Evolutionary conservation across 371 early-diverging fungal species (phyloP), one percentile per base, ranked within the genome.

Genomic region (Mortierella sp.): DNA sequence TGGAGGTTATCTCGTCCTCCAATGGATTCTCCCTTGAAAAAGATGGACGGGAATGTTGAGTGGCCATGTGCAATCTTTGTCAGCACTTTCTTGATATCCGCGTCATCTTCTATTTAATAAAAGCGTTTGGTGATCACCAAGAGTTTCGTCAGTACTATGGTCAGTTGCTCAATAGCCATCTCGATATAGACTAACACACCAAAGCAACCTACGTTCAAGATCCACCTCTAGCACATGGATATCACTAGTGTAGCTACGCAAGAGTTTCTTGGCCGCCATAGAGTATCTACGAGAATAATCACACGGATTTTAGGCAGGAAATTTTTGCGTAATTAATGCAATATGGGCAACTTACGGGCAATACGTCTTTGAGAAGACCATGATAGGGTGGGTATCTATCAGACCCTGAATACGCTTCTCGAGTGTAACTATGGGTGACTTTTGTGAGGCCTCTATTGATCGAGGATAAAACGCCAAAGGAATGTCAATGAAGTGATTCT

Each of bases 341-440:
- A 20, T 51, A 12, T 20, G 11, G 20, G 16, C 4, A 3, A 51
- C 76, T 39, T 68, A 79, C 79, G 73, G 76, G 63, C 81, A 81
- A 59, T 81, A 81, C 9, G 81, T 52, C 62, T 81, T 81, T 61
- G 81, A 81, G 28, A 81, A 81, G 35, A 81, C 76, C 81, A 81
- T 81, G 66, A 81, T 40, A 6, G 43, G 64, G 47, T 81, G 61
- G 30, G 18, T 63, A 43, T 81, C 76, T 35, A 81, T 81, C 55
- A 81, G 22, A 18, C 49, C 40, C 22, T 72, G 81, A 54, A 81
- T 68, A 40, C 76, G 67, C 32, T 52, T 66, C 59, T 78, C 78
- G 2, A 78, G 66, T 3, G 37, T 35, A 2, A 60, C 64, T 3
- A 64, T 49, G 0, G 71, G 59, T 3, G 70, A n/a, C 9, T 60